Base-by-base conservation (phyloP, 2,329 filamentous ascomycete species). In the Tolypocladium inflatum region DNA sequence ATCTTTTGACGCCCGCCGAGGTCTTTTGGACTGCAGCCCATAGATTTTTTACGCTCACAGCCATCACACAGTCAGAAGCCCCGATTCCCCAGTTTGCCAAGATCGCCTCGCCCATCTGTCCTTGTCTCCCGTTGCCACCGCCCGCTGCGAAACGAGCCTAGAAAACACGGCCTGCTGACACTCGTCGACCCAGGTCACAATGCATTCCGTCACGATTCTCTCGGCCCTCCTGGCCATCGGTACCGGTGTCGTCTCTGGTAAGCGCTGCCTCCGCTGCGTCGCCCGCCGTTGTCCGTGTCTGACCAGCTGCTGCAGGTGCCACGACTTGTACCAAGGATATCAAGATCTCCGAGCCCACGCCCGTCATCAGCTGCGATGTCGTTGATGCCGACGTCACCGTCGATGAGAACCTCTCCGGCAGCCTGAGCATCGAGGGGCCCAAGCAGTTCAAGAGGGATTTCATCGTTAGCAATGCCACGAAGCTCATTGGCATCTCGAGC, bases 361-460 rank as follows among this genome's bases (percentile, higher is more conserved):
- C 78, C 21, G 71, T 70, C 54, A 76, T 93, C 60, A 72, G 80
- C 62, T 96, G 92, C 82, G 70, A 75, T n/a, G 88, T 82, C 58
- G 80, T 90, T 70, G 75, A 82, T 55, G 91, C 88, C 67, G 80
- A 82, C 70, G 78, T 96, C 61, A 79, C 83, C 62, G 80, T 96
- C 63, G 80, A 79, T 61, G 76, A 78, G 42, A 70, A 72, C 55
- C 79, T 85, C 43, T 74, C 79, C 55, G 82, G 81, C 53, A 71
- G 73, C 61, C 79, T 96, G 64, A 73, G 76, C 57, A 73, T 97
- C 63, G 76, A 82, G 66, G 85, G 86, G 55, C 74, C 83, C 52
- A 67, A 82, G 68, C 65, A 77, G 61, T 79, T 89, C 67, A 75
- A 75, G 55, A 84, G 84, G 62, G 76, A 80, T 68, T 70, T 89